Percentiles rank a stretch among this genome's conserved stretches.
These are phyloP conservation scores for Rhodotorula toruloides DNA, from an alignment of 768 basidiomycete species.

Conservation along the genomic window DNA sequence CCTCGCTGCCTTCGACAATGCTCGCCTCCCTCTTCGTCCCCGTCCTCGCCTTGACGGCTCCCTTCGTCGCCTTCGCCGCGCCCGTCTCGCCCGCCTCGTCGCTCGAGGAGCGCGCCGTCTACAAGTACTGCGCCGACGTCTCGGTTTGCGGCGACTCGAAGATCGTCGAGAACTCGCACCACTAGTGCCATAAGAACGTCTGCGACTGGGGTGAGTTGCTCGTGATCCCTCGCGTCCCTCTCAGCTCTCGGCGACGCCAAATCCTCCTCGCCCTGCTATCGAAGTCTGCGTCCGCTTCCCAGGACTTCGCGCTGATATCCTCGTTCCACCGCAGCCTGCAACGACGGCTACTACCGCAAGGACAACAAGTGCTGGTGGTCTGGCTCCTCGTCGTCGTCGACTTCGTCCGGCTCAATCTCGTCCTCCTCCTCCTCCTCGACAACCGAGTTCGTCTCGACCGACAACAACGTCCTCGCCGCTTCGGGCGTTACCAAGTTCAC, in stretches of 20 bases:
- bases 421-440: background rate
- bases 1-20: background rate
- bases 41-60: background rate
- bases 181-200: background rate
- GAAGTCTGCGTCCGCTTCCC: too few relatives aligned
- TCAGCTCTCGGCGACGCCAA: background rate
- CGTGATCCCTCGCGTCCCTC: background rate
- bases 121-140: background rate
- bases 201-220: slow-evolving; percentile 3
- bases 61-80: background rate
- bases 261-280: too few relatives aligned
- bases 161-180: slow-evolving; percentile 1
- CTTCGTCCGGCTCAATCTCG: background rate
- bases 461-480: too few relatives aligned
- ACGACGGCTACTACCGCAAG: background rate
- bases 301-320: background rate
- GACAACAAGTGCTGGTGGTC: slow-evolving; percentile 1
- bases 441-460: background rate
- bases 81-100: background rate
- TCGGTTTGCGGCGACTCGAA: background rate
- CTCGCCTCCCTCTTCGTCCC: background rate
- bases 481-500: background rate
- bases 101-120: slow-evolving; percentile 2
- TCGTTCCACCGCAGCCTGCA: background rate
- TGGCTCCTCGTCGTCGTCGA: too few relatives aligned